Evolutionary conservation across 2,329 filamentous ascomycete species (phyloP).

Genomic region (Hypomyces perniciosus): DNA sequence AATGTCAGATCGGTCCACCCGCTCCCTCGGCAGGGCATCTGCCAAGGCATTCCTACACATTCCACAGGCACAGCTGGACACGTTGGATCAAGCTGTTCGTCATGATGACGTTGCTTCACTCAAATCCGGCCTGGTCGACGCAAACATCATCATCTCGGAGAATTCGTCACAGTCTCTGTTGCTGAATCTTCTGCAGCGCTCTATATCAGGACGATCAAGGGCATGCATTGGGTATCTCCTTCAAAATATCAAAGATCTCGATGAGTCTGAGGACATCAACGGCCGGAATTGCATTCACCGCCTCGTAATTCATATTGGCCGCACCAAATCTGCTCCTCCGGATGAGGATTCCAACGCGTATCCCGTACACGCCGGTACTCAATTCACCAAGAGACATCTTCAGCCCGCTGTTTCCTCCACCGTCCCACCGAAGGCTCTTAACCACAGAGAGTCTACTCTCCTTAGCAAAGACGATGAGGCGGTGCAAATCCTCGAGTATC

Average conservation of each 20-base stretch:
- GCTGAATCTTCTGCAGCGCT: slow-evolving; percentile 72
- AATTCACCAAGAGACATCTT: slow-evolving; percentile 65
- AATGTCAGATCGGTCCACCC: slow-evolving; percentile 66
- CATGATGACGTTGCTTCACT: slow-evolving; percentile 58
- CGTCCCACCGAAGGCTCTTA: slow-evolving; percentile 52
- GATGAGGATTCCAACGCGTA: slow-evolving; percentile 49
- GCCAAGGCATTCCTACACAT: slow-evolving; percentile 71
- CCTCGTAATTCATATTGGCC: slow-evolving; percentile 84
- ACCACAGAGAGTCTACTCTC: slow-evolving; percentile 61
- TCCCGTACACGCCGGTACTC: slow-evolving; percentile 42
- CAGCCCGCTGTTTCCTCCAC: slow-evolving; percentile 69
- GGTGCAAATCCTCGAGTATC: slow-evolving; percentile 57
- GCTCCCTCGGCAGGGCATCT: slow-evolving; percentile 70
- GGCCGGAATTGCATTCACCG: slow-evolving; percentile 89
- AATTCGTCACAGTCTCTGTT: slow-evolving; percentile 56
- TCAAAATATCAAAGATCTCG: slow-evolving; percentile 60
- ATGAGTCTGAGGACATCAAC: slow-evolving; percentile 90
- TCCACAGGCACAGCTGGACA: slow-evolving; percentile 61
- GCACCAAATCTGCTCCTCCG: slow-evolving; percentile 50
- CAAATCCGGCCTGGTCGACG: slow-evolving; percentile 50
- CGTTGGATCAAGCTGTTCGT: slow-evolving; percentile 65
- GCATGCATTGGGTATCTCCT: slow-evolving; percentile 68
- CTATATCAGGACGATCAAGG: slow-evolving; percentile 64
- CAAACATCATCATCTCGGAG: slow-evolving; percentile 36
- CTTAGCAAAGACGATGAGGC: slow-evolving; percentile 66